A percentile compares a stretch with the other conserved stretches of the same genome.
phyloP scores from a whole-genome alignment of 2,329 filamentous ascomycete species.

The Exophiala sp. region DNA sequence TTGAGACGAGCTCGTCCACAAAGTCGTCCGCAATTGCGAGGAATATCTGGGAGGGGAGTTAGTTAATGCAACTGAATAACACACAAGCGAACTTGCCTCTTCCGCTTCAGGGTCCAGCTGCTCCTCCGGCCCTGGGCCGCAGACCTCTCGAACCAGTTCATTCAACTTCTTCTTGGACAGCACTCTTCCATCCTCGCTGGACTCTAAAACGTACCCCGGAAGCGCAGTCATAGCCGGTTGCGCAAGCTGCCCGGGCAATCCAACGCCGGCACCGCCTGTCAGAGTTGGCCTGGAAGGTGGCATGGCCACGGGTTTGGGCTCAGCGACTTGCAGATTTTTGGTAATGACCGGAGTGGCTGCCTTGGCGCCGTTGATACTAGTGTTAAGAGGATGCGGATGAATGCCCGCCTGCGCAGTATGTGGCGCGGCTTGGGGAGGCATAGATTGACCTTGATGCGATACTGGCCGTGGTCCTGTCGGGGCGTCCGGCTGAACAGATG shows the following conservation, averaged over 20 bases:
- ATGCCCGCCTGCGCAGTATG: constrained; percentile 31
- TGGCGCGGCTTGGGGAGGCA: constrained; percentile 26
- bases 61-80: not conserved
- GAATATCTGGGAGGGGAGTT: constrained; percentile 58
- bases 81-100: constrained; percentile 61
- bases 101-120: constrained; percentile 86
- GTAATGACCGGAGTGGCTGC: constrained; percentile 71
- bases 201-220: constrained; percentile 79
- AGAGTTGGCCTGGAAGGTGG: constrained; percentile 71
- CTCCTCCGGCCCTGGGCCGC: constrained; percentile 65
- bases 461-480: constrained; percentile 18
- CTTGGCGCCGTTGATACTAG: constrained; percentile 39
- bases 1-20: constrained; percentile 80
- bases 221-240: constrained; percentile 79
- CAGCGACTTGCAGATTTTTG: constrained; percentile 66
- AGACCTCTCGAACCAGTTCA: constrained; percentile 89
- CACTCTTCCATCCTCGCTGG: constrained; percentile 75
- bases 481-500: constrained; percentile 8
- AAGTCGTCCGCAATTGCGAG: constrained; percentile 89
- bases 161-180: constrained; percentile 98
- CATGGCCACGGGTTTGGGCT: constrained; percentile 70
- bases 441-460: constrained; percentile 34
- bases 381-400: constrained; percentile 40
- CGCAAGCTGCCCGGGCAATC: constrained; percentile 73
- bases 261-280: constrained; percentile 66